Evolutionary conservation across 345 rosid species (phyloP).

Genomic region (Psidium friedrichsthalianum): DNA sequence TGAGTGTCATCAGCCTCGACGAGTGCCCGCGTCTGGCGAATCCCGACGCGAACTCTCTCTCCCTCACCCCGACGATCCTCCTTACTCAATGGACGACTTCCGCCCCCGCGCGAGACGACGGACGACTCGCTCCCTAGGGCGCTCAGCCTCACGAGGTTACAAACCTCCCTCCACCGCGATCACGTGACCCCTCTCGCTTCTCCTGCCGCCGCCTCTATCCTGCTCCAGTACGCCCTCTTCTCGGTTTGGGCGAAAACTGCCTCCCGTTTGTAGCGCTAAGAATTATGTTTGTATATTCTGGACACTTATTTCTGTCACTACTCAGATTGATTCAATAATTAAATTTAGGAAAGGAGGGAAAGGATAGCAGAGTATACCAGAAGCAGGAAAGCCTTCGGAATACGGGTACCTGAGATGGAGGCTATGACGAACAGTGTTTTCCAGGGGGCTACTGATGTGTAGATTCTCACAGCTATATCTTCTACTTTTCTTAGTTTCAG

Average conservation of each 20-base stretch:
- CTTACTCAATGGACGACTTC: neutral
- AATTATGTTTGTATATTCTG: neutral
- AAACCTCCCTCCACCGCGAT: conserved; percentile 1
- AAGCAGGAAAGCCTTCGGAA: conserved; percentile 83
- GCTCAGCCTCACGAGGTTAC: conserved; percentile 12
- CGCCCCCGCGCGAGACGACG: no score
- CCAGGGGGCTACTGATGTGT: no score
- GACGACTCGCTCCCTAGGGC: neutral
- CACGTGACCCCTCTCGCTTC: neutral
- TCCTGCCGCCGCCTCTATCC: conserved; percentile 7
- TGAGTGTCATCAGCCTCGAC: neutral
- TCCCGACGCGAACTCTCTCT: neutral
- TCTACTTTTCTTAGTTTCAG: no score
- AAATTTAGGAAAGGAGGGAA: conserved; percentile 40
- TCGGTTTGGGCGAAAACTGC: neutral
- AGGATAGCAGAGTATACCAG: conserved; percentile 74
- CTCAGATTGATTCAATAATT: neutral
- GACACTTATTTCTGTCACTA: neutral
- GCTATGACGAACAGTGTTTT: no score
- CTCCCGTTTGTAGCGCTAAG: neutral
- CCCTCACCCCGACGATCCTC: neutral
- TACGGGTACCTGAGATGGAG: no score
- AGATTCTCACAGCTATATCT: no score
- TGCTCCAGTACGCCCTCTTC: neutral
- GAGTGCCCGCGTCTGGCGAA: neutral